Evolutionary conservation across 495 filamentous ascomycete genomes (phyloP).

Genomic region (Penicillium riverlandense): DNA sequence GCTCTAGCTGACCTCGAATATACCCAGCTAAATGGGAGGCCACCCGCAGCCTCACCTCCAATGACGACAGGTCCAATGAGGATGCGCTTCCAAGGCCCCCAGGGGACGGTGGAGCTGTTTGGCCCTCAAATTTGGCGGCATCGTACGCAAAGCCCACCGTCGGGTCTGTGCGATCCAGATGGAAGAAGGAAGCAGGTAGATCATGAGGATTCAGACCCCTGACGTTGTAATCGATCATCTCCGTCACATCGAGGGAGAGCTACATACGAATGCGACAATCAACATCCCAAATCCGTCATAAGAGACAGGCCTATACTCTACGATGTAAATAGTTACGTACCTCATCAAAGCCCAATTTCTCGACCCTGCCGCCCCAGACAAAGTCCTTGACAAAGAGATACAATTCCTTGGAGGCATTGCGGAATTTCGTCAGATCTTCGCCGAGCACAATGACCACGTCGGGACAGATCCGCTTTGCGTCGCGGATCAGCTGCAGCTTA

Average conservation of each 20-base stretch:
- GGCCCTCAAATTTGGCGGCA: conserved; percentile 53
- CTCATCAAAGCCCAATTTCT: conserved; percentile 84
- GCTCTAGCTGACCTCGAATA: conserved; percentile 63
- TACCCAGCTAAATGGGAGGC: conserved; percentile 70
- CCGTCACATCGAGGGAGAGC: conserved; percentile 72
- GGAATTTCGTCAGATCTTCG: conserved; percentile 79
- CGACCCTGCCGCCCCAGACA: conserved; percentile 67
- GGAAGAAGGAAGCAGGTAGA: conserved; percentile 66
- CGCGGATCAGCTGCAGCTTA: conserved; percentile 76
- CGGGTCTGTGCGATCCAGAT: conserved; percentile 66
- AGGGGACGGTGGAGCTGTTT: conserved; percentile 39
- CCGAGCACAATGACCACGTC: conserved; percentile 80
- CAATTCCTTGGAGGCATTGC: conserved; percentile 75
- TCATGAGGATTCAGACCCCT: conserved; percentile 60
- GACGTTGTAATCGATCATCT: conserved; percentile 75
- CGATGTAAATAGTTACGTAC: conserved; percentile 20
- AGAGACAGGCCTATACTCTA: not conserved
- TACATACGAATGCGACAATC: conserved; percentile 6
- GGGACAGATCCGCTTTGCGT: conserved; percentile 74
- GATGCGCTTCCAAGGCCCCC: not conserved
- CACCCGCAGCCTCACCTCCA: conserved; percentile 51
- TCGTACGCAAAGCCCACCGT: conserved; percentile 74
- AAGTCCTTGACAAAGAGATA: conserved; percentile 61
- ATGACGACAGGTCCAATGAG: conserved; percentile 6
- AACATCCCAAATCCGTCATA: conserved; percentile 1